Evolutionary conservation across 306 rosid species (phyloP), one percentile per base, ranked within the genome.

Genomic region (Quercus rubra): DNA sequence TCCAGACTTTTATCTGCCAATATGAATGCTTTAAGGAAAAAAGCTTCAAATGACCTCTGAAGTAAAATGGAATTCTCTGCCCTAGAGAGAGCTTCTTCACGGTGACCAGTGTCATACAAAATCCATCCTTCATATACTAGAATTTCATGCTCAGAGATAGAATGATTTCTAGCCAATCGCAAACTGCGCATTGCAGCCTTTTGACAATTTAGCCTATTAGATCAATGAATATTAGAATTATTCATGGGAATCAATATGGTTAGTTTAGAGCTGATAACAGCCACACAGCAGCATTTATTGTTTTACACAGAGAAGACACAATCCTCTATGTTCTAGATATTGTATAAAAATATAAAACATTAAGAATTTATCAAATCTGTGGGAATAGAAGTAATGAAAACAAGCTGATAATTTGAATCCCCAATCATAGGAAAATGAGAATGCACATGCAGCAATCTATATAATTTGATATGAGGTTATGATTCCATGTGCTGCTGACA

Each of bases 51-150:
- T 70, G 98, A 88, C 68, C 93, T 82, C 77, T 88, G 92, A 82
- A 89, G 85, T 46, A 78, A 69, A 57, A 93, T 86, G 73, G 98
- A 93, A 78, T 76, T 84, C 62, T 91, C 93, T 2, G 97, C 94
- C 70, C 71, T 86, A 25, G 83, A 79, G 7, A 91, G 81, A 13
- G 97, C 94, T 80, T 91, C 93, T 77, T 90, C 91, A 1, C 92
- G 87, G 72, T 87, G 82, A 25, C 98, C 97, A 1, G 90, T 91
- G 73, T 93, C 98, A 61, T 91, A 93, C 55, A 91, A 89, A 79
- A 93, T 90, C 98, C 98, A 93, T 74, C 98, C 98, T 87, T 93
- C 94, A 81, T 93, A 93, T 49, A 91, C 87, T 49, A 93, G 89
- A 81, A 85, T 93, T 82, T 93, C 98, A 81, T 91, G 89, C 74